Conservation (phyloP, 2,329 filamentous ascomycete genomes). For the Lasiodiplodia sp. region DNA sequence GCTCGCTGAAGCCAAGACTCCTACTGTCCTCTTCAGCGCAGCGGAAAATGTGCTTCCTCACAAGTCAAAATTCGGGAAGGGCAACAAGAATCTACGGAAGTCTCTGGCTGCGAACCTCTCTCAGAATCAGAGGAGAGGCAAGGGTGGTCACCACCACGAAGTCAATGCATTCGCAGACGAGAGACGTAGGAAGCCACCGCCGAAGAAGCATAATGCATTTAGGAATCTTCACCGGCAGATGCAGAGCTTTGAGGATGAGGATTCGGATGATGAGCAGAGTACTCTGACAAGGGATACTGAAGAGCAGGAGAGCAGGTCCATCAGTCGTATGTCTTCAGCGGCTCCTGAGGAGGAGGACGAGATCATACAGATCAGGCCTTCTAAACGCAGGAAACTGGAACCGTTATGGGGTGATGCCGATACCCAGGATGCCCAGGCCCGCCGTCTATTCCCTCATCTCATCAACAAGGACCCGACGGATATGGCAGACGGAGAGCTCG, state of each 20-base stretch:
- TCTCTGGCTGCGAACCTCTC: constrained; percentile 16
- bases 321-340: constrained; percentile 69
- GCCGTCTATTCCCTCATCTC: constrained; percentile 56
- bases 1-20: constrained; percentile 62
- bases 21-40: constrained; percentile 58
- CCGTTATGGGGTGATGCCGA: constrained; percentile 57
- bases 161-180: constrained; percentile 63
- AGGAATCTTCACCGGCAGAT: constrained; percentile 84
- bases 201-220: constrained; percentile 67
- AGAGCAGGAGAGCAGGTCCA: constrained; percentile 81
- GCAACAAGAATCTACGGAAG: constrained; percentile 23
- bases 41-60: constrained; percentile 8
- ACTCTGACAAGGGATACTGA: constrained; percentile 79
- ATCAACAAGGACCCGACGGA: constrained; percentile 70
- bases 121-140: constrained; percentile 10
- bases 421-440: constrained; percentile 56
- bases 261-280: constrained; percentile 79
- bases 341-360: constrained; percentile 61
- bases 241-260: constrained; percentile 75
- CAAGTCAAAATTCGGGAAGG: constrained; percentile 25
- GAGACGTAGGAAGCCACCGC: constrained; percentile 63
- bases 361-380: constrained; percentile 51
- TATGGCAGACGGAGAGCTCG: constrained; percentile 69
- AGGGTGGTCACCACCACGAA: constrained; percentile 23
- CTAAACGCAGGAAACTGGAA: constrained; percentile 55